These are phyloP conservation scores for Pleurotus ostreatus DNA, from an alignment of 768 basidiomycete species.

Conservation along the genomic window DNA sequence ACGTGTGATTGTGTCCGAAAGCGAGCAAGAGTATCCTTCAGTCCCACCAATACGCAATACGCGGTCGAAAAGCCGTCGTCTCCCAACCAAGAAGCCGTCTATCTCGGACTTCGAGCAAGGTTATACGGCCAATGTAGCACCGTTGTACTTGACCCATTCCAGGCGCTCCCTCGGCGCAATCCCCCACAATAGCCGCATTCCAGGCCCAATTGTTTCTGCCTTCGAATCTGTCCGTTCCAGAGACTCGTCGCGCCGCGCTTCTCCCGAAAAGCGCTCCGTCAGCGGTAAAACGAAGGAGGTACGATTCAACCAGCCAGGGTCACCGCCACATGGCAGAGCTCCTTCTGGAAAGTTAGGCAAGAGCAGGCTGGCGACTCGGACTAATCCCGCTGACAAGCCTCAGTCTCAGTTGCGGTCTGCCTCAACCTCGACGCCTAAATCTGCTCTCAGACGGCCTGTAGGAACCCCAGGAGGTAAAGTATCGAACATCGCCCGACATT, in stretches of 20 bases:
- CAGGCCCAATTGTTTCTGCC: conserved; percentile 44
- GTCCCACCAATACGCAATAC: conserved; percentile 31
- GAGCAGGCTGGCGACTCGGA: conserved; percentile 10
- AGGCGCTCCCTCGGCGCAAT: conserved; percentile 39
- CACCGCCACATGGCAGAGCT: conserved; percentile 34
- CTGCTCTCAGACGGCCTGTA: conserved; percentile 51
- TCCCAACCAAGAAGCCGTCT: conserved; percentile 50
- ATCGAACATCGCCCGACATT: conserved; percentile 85
- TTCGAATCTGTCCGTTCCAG: conserved; percentile 42
- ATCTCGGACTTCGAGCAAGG: conserved; percentile 87
- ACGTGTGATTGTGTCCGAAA: conserved; percentile 63
- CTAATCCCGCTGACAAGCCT: conserved; percentile 34
- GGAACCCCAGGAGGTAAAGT: conserved; percentile 63
- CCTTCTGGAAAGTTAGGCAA: conserved; percentile 31
- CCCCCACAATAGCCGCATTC: conserved; percentile 41
- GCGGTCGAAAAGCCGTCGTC: conserved; percentile 45
- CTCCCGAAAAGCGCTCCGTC: conserved; percentile 64
- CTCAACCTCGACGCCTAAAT: conserved; percentile 38
- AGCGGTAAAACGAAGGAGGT: conserved; percentile 33
- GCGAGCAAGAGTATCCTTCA: conserved; percentile 64
- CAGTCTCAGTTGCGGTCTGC: conserved; percentile 38
- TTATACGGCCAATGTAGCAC: conserved; percentile 90
- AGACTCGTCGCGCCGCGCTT: conserved; percentile 58
- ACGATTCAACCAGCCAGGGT: conserved; percentile 41
- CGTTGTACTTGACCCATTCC: conserved; percentile 59